phyloP scores from a whole-genome alignment of 371 early-diverging fungal species.

The Mucor racemosus region DNA sequence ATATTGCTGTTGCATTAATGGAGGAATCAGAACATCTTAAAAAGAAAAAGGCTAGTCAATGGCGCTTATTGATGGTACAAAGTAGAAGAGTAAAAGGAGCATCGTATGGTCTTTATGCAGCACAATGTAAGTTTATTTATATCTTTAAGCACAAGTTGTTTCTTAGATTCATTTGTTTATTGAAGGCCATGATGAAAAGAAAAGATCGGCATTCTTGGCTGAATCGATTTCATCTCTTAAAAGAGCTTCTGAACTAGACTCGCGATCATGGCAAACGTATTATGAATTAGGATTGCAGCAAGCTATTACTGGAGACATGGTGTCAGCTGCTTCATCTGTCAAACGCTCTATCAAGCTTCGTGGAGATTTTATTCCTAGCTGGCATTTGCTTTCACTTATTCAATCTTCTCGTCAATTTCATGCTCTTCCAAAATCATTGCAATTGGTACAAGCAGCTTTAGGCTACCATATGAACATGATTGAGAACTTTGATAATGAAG shows the following conservation, averaged over 20 bases:
- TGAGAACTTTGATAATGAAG: slow-evolving; percentile 11
- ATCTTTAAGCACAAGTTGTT: background rate
- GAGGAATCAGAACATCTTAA: slow-evolving; percentile 24
- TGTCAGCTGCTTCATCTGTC: slow-evolving; percentile 60
- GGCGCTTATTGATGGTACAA: slow-evolving; percentile 22
- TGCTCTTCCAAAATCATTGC: slow-evolving; percentile 59
- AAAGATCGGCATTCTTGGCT: slow-evolving; percentile 62
- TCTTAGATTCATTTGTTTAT: background rate
- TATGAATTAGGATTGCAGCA: slow-evolving; percentile 83
- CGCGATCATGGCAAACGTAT: slow-evolving; percentile 59
- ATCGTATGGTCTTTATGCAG: slow-evolving; percentile 18
- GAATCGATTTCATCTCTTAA: slow-evolving; percentile 64
- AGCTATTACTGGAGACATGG: slow-evolving; percentile 77
- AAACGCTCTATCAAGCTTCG: slow-evolving; percentile 68
- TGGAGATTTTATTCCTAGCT: slow-evolving; percentile 72
- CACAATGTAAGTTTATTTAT: slow-evolving; percentile 18
- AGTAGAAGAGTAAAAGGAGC: slow-evolving; percentile 17
- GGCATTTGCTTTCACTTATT: slow-evolving; percentile 85
- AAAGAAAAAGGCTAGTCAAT: slow-evolving; percentile 23
- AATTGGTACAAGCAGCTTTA: slow-evolving; percentile 73
- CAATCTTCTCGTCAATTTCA: slow-evolving; percentile 58
- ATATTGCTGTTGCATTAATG: slow-evolving; percentile 13
- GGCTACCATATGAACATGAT: slow-evolving; percentile 15
- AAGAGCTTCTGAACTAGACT: slow-evolving; percentile 54
- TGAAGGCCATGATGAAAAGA: slow-evolving; percentile 51